Percentiles rank a stretch among this genome's conserved stretches.
Evolutionary conservation across 305 asterid genomes (phyloP).

Genomic region (Solanum aculeatissimum): DNA sequence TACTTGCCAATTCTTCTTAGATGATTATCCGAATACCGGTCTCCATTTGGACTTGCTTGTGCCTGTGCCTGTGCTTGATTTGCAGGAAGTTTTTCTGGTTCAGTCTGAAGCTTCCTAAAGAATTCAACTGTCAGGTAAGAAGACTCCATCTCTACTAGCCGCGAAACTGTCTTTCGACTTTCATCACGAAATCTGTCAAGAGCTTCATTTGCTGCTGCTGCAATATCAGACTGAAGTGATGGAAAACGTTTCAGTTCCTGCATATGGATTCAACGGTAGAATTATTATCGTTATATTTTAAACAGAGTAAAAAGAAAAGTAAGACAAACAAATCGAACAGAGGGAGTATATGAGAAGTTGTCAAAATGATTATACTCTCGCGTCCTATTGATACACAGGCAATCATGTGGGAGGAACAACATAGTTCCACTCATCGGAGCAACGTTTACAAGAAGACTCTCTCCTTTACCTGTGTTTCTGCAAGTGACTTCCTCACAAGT

Average conservation of each 20-base stretch:
- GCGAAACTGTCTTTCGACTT: conserved; percentile 74
- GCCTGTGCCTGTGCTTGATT: background rate
- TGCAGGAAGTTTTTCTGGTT: conserved; percentile 49
- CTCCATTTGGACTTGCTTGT: conserved; percentile 28
- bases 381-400: background rate
- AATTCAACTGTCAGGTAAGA: conserved; percentile 90
- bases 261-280: conserved; percentile 6
- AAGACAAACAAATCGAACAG: too few relatives aligned
- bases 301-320: too few relatives aligned
- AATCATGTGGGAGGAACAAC: background rate
- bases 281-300: background rate
- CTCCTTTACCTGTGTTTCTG: conserved; percentile 64
- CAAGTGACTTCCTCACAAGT: conserved; percentile 85
- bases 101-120: conserved; percentile 76
- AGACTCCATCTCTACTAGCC: conserved; percentile 98
- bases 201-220: conserved; percentile 89
- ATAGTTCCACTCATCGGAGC: background rate
- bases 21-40: conserved; percentile 75
- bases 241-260: conserved; percentile 96
- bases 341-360: background rate
- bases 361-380: background rate
- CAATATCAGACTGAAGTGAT: conserved; percentile 80
- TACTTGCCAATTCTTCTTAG: conserved; percentile 62
- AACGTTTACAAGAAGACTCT: background rate
- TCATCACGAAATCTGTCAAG: conserved; percentile 94